phyloP scores from a whole-genome alignment of 192 early-diverging fungal genomes.

The Dispira parvispora region DNA sequence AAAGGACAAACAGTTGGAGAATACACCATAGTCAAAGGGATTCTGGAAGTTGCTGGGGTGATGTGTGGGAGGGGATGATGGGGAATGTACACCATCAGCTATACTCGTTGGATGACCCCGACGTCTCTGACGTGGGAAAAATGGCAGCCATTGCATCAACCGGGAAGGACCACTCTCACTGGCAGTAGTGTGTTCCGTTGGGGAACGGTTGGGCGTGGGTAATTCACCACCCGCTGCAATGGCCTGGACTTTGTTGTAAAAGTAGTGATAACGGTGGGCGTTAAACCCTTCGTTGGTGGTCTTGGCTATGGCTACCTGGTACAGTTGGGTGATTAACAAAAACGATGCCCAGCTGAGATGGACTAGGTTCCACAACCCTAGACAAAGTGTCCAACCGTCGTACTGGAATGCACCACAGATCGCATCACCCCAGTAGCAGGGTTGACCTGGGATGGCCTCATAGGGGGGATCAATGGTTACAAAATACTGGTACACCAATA shows the following conservation, averaged over 20 bases:
- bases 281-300: conserved; percentile 91
- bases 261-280: conserved; percentile 44
- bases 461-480: conserved; percentile 27
- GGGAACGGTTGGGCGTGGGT: conserved; percentile 26
- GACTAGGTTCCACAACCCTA: conserved; percentile 54
- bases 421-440: conserved; percentile 35
- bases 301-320: conserved; percentile 54
- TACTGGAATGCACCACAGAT: conserved; percentile 59
- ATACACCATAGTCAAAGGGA: conserved; percentile 65
- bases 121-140: conserved; percentile 16
- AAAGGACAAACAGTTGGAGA: conserved; percentile 74
- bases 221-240: conserved; percentile 27
- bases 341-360: conserved; percentile 74
- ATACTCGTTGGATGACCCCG: conserved; percentile 13
- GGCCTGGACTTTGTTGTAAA: conserved; percentile 18
- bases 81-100: conserved; percentile 14
- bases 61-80: conserved; percentile 15
- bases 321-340: conserved; percentile 53
- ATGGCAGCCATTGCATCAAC: neutral
- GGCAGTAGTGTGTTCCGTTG: conserved; percentile 13
- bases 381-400: conserved; percentile 50
- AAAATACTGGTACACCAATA: conserved; percentile 42
- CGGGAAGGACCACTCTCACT: conserved; percentile 13
- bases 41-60: conserved; percentile 24
- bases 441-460: conserved; percentile 30